Evolutionary conservation across 2,329 filamentous ascomycete species (phyloP).

Genomic region (Tolypocladium amazonense): DNA sequence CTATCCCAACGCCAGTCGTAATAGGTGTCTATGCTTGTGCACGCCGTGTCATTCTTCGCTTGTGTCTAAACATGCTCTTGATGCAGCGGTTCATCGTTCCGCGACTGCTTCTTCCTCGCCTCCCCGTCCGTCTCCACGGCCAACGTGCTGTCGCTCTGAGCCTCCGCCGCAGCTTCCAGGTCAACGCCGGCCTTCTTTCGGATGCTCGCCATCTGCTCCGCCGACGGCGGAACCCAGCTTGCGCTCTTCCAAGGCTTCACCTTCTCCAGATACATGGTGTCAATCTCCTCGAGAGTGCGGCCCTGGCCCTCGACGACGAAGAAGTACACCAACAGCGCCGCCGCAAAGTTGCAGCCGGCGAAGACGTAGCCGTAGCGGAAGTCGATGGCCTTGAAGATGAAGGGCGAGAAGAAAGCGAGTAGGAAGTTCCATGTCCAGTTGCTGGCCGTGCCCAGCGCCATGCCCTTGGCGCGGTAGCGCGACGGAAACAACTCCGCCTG

Average conservation of each 20-base stretch:
- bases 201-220: constrained; percentile 31
- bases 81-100: constrained; percentile 1
- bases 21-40: not conserved
- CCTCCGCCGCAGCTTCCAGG: constrained; percentile 13
- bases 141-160: not conserved
- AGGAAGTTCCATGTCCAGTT: constrained; percentile 70
- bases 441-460: constrained; percentile 48
- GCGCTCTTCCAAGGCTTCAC: constrained; percentile 54
- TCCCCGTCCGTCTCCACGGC: not conserved
- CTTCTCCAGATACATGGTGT: constrained; percentile 61
- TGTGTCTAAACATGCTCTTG: constrained; percentile 2
- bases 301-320: constrained; percentile 68
- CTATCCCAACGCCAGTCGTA: not conserved
- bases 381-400: constrained; percentile 61
- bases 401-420: constrained; percentile 68
- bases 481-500: constrained; percentile 56
- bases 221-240: constrained; percentile 37
- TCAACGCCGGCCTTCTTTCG: constrained; percentile 30
- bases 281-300: constrained; percentile 67
- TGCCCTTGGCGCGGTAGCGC: constrained; percentile 48
- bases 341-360: constrained; percentile 57
- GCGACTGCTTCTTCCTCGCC: not conserved
- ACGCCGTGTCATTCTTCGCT: not conserved
- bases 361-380: constrained; percentile 70
- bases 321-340: constrained; percentile 59